phyloP scores from a whole-genome alignment of 78 protist genomes.

The Dictyostelium discoideum region DNA sequence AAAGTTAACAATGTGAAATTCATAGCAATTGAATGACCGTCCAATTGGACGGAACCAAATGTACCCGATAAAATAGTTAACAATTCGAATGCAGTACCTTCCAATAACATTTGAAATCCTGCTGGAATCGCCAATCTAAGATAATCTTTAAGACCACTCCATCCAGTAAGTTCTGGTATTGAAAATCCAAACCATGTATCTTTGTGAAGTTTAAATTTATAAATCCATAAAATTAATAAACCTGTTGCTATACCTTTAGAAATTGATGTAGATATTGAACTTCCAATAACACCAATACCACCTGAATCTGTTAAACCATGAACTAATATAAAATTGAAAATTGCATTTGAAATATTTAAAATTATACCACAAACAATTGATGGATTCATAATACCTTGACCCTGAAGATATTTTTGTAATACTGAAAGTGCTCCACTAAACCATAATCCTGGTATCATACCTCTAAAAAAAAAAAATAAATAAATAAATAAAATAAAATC shows the following conservation, averaged over 20 bases:
- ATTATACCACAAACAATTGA: constrained; percentile 54
- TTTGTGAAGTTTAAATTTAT: constrained; percentile 16
- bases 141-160: constrained; percentile 46
- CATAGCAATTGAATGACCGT: constrained; percentile 59
- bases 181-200: constrained; percentile 76
- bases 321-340: constrained; percentile 51
- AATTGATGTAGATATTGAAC: constrained; percentile 49
- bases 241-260: background rate
- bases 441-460: constrained; percentile 67
- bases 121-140: constrained; percentile 39
- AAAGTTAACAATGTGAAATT: constrained; percentile 72
- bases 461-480: background rate
- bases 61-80: constrained; percentile 54
- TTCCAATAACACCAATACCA: constrained; percentile 57
- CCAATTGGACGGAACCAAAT: constrained; percentile 31
- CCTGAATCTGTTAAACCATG: constrained; percentile 44
- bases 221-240: background rate
- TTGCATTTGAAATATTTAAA: constrained; percentile 53
- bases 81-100: constrained; percentile 68
- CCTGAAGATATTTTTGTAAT: constrained; percentile 65
- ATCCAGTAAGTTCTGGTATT: background rate
- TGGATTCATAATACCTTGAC: constrained; percentile 65
- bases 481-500: no score
- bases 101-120: constrained; percentile 65
- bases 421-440: constrained; percentile 29